Evolutionary conservation across 768 basidiomycete genomes (phyloP), one percentile per base, ranked within the genome.

Genomic region (Russula olivacea): DNA sequence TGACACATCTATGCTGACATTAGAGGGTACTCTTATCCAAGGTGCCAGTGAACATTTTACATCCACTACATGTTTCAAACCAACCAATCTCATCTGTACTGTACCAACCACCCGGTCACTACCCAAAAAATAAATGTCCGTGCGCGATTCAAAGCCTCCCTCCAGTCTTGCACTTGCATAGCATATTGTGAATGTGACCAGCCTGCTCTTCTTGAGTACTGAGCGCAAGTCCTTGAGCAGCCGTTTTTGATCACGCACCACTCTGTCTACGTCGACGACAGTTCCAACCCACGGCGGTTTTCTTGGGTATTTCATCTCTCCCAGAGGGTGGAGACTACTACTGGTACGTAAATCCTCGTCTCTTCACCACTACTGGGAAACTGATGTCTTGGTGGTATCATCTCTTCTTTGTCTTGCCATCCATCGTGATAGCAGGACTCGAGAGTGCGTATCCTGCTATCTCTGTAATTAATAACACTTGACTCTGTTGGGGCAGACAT

Each of bases 231-330:
- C 25, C n/a, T 12, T 4, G 17, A n/a, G 11, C 19, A 6, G 15
- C 19, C 11, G 19, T 28, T n/a, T 19, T 34, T n/a, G 30, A 40
- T 50, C 19, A 19, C 47, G 15, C 15, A 28, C 28, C 25, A 34
- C n/a, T n/a, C n/a, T n/a, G 3, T 17, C 47, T 68, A 93, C 91
- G 85, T 98, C 68, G 95, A 97, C 69, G 91, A 89, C 64, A 80
- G 79, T 66, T 48, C 75, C 61, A 89, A 90, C 68, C 84, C 91
- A n/a, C 77, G 98, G 61, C 85, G 84, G 69, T 98, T 91, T 79
- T 91, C 87, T 68, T 96, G 98, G 76, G 79, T 85, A 65, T 99
- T 99, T 84, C 93, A 95, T 68, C 84, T 99, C 61, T 91, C 58
- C 87, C 83, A 34, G 91, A 95, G 2, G 83, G 79, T 5, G 69